Evolutionary conservation across 2,329 filamentous ascomycete genomes (phyloP).

Genomic region (Penicillium sp.): DNA sequence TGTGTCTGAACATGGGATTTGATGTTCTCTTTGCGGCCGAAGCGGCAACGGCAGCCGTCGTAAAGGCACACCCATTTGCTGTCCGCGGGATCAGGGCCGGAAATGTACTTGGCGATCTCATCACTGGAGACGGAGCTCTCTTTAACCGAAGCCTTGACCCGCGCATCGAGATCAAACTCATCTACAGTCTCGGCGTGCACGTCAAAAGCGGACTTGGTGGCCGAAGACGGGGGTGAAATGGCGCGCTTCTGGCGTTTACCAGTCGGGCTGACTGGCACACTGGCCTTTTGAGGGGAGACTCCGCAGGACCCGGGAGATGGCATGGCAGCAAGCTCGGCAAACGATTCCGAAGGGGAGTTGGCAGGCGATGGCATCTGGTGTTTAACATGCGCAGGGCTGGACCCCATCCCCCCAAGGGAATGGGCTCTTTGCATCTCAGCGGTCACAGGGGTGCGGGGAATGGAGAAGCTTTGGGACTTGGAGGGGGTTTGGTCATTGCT

Average conservation of each 20-base stretch:
- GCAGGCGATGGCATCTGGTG: conserved; percentile 57
- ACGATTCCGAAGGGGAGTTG: conserved; percentile 48
- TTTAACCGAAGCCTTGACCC: conserved; percentile 60
- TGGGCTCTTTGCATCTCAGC: conserved; percentile 46
- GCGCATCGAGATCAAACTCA: conserved; percentile 52
- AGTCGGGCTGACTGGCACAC: conserved; percentile 27
- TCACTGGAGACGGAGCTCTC: conserved; percentile 85
- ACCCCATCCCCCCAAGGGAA: conserved; percentile 44
- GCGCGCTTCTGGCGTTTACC: conserved; percentile 21
- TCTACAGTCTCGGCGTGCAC: conserved; percentile 46
- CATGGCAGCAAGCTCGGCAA: conserved; percentile 52
- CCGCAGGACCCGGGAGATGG: conserved; percentile 27
- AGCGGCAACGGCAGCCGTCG: conserved; percentile 78
- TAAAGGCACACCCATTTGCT: conserved; percentile 77
- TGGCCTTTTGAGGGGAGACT: conserved; percentile 30
- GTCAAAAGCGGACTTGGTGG: conserved; percentile 39
- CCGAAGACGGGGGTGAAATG: conserved; percentile 23
- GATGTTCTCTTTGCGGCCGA: conserved; percentile 98
- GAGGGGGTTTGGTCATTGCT: conserved; percentile 42
- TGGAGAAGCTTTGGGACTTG: conserved; percentile 36
- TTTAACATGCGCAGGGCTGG: conserved; percentile 37
- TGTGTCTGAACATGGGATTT: conserved; percentile 98
- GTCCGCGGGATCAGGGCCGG: conserved; percentile 67
- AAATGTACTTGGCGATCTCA: conserved; percentile 73
- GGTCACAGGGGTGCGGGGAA: conserved; percentile 33